A percentile compares a stretch with the other conserved stretches of the same genome.
Evolutionary conservation across 768 basidiomycete genomes (phyloP).

Genomic region (Podaxis sp.): DNA sequence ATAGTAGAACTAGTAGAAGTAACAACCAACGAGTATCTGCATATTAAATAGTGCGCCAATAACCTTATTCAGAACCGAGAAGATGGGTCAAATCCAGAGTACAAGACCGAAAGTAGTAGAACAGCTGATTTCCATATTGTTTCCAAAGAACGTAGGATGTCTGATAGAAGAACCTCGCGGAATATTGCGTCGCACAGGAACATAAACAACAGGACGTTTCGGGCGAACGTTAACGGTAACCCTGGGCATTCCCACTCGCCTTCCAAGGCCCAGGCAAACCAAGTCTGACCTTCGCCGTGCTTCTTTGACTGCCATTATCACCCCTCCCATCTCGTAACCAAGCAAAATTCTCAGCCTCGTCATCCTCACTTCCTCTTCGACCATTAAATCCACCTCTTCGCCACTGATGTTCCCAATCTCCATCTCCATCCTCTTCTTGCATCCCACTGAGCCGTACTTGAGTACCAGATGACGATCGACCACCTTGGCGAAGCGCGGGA

Average conservation of each 20-base stretch:
- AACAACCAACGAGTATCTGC: background rate
- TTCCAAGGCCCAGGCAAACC: slow-evolving; percentile 2
- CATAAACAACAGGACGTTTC: no score
- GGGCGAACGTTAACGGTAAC: background rate
- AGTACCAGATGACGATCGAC: background rate
- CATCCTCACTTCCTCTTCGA: slow-evolving; percentile 29
- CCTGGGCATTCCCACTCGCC: background rate
- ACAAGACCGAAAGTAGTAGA: background rate
- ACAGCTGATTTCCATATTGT: background rate
- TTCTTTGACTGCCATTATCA: slow-evolving; percentile 1
- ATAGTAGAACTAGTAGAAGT: background rate
- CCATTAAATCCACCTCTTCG: slow-evolving; percentile 28
- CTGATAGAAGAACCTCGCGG: background rate
- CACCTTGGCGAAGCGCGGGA: background rate
- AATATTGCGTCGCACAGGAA: background rate
- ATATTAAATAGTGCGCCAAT: background rate
- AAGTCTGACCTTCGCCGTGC: slow-evolving; percentile 1
- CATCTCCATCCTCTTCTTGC: slow-evolving; percentile 23
- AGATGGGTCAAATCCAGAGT: background rate
- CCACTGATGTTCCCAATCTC: slow-evolving; percentile 27
- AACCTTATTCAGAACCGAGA: background rate
- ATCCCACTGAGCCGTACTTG: background rate
- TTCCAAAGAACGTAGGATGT: background rate
- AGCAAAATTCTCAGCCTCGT: slow-evolving; percentile 26
- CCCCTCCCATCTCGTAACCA: slow-evolving; percentile 17